Evolutionary conservation across 306 rosid genomes (phyloP), one percentile per base, ranked within the genome.

Genomic region (Astragalus glycyphyllos): DNA sequence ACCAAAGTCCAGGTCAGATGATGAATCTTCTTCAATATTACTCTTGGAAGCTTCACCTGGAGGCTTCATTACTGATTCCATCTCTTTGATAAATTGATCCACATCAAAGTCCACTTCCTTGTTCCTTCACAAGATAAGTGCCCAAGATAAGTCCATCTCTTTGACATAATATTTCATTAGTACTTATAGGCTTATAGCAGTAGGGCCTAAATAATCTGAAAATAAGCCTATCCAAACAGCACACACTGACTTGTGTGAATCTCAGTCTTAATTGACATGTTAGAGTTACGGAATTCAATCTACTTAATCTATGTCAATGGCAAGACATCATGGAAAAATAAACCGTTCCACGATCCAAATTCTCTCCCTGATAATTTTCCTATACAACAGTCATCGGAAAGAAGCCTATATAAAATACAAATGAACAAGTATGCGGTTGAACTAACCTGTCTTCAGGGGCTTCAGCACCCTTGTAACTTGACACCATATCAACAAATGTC

Each of bases 391-490:
- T 32, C 2, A 3, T 51, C 10, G 5, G 57, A 6, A 56, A 59
- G 63, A 23, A 34, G 79, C 59, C 10, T 46, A 72, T 49, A 40
- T 54, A 41, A 71, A 14, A 55, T 40, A 13, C 58, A 74, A 59
- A 48, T 40, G 46, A 32, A 54, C 14, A 37, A n/a, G 46, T 16
- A 29, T 46, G 35, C 32, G 61, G 15, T 72, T 41, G 65, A 15
- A 63, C 89, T 54, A 72, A 91, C 97, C 96, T 86, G 85, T 85
- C 81, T 66, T 83, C 85, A 7, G 92, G 92, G 76, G 92, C 88
- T 81, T 95, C 96, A 58, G 91, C 99, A 65, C 99, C 97, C 80
- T 95, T 68, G 69, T 82, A 91, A 85, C 96, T 89, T 69, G 96
- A 95, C 77, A 95, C 73, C 73, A 78, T 87, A 53, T 81, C 78